These are phyloP conservation scores for Rosa rugosa DNA, from an alignment of 306 rosid species.

Conservation along the genomic window DNA sequence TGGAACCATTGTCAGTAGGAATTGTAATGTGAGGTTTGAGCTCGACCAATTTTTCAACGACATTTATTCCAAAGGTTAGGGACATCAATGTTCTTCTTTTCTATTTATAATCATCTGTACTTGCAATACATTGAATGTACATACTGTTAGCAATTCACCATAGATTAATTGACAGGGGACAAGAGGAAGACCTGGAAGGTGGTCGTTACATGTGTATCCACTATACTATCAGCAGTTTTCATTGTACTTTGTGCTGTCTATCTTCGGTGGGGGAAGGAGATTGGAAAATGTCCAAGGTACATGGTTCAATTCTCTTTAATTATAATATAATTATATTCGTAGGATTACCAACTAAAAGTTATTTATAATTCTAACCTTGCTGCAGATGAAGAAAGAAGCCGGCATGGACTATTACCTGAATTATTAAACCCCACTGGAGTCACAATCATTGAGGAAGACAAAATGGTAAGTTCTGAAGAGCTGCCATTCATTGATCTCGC, in stretches of 20 bases:
- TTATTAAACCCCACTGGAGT: conserved; percentile 32
- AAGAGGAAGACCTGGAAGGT: conserved; percentile 49
- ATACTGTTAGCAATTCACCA: not conserved
- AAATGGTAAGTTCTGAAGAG: too few relatives aligned
- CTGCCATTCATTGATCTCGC: too few relatives aligned
- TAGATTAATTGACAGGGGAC: conserved; percentile 21
- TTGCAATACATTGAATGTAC: too few relatives aligned
- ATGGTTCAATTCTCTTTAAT: not conserved
- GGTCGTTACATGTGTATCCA: conserved; percentile 26
- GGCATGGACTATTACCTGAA: conserved; percentile 29
- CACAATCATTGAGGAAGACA: conserved; percentile 48
- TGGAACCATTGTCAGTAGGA: conserved; percentile 37
- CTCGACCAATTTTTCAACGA: conserved; percentile 36
- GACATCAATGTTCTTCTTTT: too few relatives aligned
- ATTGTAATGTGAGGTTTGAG: conserved; percentile 50
- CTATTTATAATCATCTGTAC: too few relatives aligned
- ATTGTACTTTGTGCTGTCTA: conserved; percentile 21
- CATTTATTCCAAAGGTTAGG: conserved; percentile 36
- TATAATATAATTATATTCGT: not conserved
- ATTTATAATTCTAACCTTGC: too few relatives aligned
- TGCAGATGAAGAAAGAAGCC: conserved; percentile 17
- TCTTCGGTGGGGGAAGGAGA: not conserved
- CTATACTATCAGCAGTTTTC: conserved; percentile 20
- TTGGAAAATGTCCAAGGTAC: conserved; percentile 25
- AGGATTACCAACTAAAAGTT: not conserved